Conservation (phyloP, 257 asterid genomes). For the Capsicum baccatum region DNA sequence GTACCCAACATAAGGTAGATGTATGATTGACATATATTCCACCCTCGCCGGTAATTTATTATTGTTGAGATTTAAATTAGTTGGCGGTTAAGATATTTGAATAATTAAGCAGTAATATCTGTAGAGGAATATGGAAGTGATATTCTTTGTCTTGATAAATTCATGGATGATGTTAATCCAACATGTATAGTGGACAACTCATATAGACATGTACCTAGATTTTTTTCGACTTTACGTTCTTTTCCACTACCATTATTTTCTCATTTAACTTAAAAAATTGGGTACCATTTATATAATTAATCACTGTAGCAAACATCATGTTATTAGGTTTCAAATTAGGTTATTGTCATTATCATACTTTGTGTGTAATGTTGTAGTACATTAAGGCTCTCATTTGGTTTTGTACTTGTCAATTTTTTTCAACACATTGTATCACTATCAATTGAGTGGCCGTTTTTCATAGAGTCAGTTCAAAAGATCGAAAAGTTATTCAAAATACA, state of each 20-base stretch:
- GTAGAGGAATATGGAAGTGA: not conserved
- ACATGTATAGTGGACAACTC: not conserved
- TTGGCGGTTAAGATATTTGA: no score
- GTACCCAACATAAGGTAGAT: no score
- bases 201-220: not conserved
- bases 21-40: no score
- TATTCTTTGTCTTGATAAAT: not conserved
- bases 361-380: not conserved
- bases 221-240: not conserved
- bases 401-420: not conserved
- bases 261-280: not conserved
- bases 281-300: not conserved
- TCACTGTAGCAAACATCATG: not conserved
- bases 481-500: no score
- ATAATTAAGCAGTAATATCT: no score
- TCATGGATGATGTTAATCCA: not conserved
- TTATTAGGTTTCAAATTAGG: constrained; percentile 20
- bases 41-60: no score
- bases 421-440: no score
- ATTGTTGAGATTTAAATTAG: no score
- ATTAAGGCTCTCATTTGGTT: not conserved
- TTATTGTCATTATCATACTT: not conserved
- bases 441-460: no score
- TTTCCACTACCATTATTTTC: not conserved
- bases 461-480: no score